These are phyloP conservation scores for Cicer cuneatum DNA, from an alignment of 306 rosid species.

Conservation along the genomic window DNA sequence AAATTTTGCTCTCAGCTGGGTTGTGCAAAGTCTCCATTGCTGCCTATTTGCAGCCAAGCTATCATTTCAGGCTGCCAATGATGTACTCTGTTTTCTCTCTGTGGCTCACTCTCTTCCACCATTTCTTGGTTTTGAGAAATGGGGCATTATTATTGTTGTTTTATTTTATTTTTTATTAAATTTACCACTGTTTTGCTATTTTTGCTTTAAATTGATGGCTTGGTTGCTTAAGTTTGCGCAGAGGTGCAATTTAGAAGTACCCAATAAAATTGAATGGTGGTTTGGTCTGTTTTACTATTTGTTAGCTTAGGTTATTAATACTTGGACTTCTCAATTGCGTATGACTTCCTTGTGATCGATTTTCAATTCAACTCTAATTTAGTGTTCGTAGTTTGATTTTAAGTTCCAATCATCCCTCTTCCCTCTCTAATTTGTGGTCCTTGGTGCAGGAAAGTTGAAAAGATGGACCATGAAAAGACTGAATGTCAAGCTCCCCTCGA, in stretches of 20 bases:
- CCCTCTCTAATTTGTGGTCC: not conserved
- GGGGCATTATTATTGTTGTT: not conserved
- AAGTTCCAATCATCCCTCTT: not conserved
- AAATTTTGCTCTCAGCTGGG: not conserved
- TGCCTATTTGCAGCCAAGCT: not conserved
- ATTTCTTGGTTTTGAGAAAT: not conserved
- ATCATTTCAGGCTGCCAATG: not conserved
- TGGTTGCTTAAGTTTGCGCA: not conserved
- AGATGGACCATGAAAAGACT: conserved; percentile 86
- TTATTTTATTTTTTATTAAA: not conserved
- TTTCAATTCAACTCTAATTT: not conserved
- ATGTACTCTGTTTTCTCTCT: conserved; percentile 1
- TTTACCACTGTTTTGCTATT: not conserved
- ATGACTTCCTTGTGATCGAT: not conserved
- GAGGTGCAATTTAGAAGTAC: not conserved
- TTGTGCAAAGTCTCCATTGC: not conserved
- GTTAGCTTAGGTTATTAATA: not conserved
- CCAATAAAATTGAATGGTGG: not conserved
- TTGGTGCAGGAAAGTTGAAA: conserved; percentile 60
- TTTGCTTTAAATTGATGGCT: not conserved
- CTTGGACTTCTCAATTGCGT: not conserved
- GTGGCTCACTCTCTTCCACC: not conserved
- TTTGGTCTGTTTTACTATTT: not conserved
- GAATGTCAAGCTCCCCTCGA: conserved; percentile 93
- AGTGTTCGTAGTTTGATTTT: not conserved